These are phyloP conservation scores for Mortierella sp. DNA, from an alignment of 371 early-diverging fungal genomes.

Conservation along the genomic window DNA sequence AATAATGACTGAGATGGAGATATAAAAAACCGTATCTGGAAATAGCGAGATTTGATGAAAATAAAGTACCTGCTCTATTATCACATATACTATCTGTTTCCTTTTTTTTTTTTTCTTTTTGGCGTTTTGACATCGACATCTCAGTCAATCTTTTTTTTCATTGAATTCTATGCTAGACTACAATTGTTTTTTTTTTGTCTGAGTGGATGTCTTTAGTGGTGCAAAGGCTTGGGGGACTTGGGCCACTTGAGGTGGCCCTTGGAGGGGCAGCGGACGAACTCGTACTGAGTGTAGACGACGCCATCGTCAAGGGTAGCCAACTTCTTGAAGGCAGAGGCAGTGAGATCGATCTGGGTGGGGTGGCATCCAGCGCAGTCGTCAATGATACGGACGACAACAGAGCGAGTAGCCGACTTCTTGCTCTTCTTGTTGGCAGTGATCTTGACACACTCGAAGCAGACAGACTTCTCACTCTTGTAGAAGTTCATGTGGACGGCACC, in stretches of 20 bases:
- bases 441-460: constrained; percentile 54
- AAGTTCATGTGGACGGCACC: constrained; percentile 39
- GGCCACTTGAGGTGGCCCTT: constrained; percentile 41
- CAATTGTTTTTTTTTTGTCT: not conserved
- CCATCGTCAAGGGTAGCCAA: constrained; percentile 42
- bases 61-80: constrained; percentile 23
- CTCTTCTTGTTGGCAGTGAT: constrained; percentile 11
- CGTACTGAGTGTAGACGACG: constrained; percentile 30
- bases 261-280: constrained; percentile 36
- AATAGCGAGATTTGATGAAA: constrained; percentile 3
- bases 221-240: constrained; percentile 28
- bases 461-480: constrained; percentile 27
- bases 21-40: not conserved
- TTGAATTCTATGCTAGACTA: not conserved
- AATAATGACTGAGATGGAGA: not conserved
- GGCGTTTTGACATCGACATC: not conserved
- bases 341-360: constrained; percentile 50
- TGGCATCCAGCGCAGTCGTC: constrained; percentile 46
- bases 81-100: constrained; percentile 1
- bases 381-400: constrained; percentile 46
- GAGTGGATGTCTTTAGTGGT: constrained; percentile 7
- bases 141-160: not conserved
- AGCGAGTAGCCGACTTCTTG: not conserved
- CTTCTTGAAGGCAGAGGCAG: constrained; percentile 51
- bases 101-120: not conserved